A percentile compares a stretch with the other conserved stretches of the same genome.
Conservation (phyloP, 352 stramenopile species). For the Pythium phragmitis region DNA sequence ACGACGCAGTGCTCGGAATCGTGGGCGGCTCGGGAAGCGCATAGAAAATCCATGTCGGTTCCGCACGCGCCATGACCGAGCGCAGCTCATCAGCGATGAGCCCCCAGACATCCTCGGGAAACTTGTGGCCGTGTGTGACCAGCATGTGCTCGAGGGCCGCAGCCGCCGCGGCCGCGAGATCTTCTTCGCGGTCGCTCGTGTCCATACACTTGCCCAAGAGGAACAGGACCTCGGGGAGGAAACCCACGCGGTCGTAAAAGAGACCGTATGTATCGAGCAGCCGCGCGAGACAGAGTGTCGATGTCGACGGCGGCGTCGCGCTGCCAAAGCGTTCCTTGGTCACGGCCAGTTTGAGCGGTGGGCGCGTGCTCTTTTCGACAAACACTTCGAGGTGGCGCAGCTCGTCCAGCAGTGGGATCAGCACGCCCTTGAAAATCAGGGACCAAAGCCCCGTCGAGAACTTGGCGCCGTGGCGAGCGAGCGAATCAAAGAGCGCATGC, state of each 20-base stretch:
- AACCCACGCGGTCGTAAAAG: constrained; percentile 81
- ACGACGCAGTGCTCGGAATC: constrained; percentile 12
- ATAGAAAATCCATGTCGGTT: constrained; percentile 79
- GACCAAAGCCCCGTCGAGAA: constrained; percentile 81
- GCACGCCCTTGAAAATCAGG: constrained; percentile 82
- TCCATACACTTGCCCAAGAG: constrained; percentile 79
- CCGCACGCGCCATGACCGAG: constrained; percentile 65
- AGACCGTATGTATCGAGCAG: constrained; percentile 70
- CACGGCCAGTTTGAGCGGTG: constrained; percentile 43
- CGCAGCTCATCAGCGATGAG: constrained; percentile 81
- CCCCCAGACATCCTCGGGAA: constrained; percentile 76
- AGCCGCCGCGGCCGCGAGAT: constrained; percentile 61
- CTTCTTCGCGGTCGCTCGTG: constrained; percentile 62
- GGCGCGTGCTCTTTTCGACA: constrained; percentile 43
- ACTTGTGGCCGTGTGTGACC: constrained; percentile 74
- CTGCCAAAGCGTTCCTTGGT: constrained; percentile 26
- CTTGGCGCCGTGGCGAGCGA: constrained; percentile 65
- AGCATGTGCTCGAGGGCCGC: constrained; percentile 65
- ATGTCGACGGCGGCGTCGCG: constrained; percentile 30
- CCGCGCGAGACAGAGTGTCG: constrained; percentile 63
- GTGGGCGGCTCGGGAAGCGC: constrained; percentile 28
- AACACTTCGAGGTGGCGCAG: constrained; percentile 66
- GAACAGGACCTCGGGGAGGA: constrained; percentile 77
- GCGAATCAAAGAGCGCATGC: constrained; percentile 67
- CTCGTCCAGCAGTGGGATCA: constrained; percentile 83